Base-by-base conservation (phyloP, 768 basidiomycete genomes). In the Amanita jacksonii region DNA sequence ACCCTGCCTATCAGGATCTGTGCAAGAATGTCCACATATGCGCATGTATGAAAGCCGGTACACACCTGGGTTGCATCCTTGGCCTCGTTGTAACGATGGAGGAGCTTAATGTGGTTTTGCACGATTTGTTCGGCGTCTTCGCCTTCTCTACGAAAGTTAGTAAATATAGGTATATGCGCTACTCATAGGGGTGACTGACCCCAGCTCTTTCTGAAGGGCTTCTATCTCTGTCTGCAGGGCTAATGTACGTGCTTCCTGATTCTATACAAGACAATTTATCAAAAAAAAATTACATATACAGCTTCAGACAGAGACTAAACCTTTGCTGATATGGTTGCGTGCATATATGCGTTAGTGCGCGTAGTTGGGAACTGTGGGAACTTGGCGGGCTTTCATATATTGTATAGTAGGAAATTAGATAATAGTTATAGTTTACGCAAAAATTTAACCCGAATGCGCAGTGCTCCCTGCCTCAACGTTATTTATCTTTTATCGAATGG, bases 1-100 rank as follows among this genome's bases (percentile, higher is more conserved):
- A 85, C 85, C 61, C 76, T 81, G 50, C 86, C 87, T 42, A 89
- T 85, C 40, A 90, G 64, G 35, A 85, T 79, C 87, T 89, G 48
- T 47, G 36, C 10, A 23, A 38, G 15, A 13, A 31, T 18, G 27
- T 24, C 7, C 13, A 12, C 16, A 41, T 24, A 23, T 41, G 20
- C n/a, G 34, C 39, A 23, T 41, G 49, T 48, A 24, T 12, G 23
- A 39, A 47, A 28, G 34, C 19, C 38, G 22, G 4, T 12, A 24
- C 36, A 24, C 48, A 77, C 85, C 77, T 88, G 86, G 0, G 83
- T 70, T 3, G 85, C 86, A 57, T 89, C 86, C 55, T 88, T 88
- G 7, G 83, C 74, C 57, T 88, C 86, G 48, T 88, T 88, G 49
- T 87, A 89, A 28, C 64, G 66, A 57, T 88, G 86, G 27, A 87